These are phyloP conservation scores for Salvia miltiorrhiza DNA, from an alignment of 257 asterid genomes.

Conservation along the genomic window DNA sequence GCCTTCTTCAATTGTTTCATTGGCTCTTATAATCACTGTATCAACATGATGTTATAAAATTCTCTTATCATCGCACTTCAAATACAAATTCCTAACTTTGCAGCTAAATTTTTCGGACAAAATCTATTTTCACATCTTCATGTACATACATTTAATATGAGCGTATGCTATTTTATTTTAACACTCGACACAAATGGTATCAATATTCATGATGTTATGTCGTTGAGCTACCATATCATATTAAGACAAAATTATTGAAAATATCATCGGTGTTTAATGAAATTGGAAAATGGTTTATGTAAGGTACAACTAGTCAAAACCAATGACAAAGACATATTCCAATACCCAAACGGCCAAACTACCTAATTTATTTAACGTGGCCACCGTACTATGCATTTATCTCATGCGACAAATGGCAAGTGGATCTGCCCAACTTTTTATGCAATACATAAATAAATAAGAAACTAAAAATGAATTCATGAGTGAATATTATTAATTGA, in stretches of 20 bases:
- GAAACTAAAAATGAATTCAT: not conserved
- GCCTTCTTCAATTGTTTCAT: too few relatives aligned
- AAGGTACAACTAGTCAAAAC: not conserved
- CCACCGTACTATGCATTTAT: not conserved
- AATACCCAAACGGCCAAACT: not conserved
- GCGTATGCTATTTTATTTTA: not conserved
- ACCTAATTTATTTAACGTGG: not conserved
- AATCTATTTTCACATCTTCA: too few relatives aligned
- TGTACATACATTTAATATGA: not conserved
- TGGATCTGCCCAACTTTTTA: not conserved
- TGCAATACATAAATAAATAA: not conserved
- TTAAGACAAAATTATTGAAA: not conserved
- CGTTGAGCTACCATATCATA: conserved; percentile 16
- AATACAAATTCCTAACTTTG: too few relatives aligned
- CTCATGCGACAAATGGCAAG: not conserved
- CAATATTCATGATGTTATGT: not conserved
- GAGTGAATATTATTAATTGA: not conserved
- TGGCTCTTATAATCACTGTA: too few relatives aligned
- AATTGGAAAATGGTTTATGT: not conserved
- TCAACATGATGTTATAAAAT: too few relatives aligned
- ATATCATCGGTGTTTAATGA: not conserved
- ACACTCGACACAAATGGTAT: too few relatives aligned
- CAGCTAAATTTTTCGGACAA: too few relatives aligned
- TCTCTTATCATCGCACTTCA: too few relatives aligned
- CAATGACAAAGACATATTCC: not conserved